A percentile compares a stretch with the other conserved stretches of the same genome.
Conservation (phyloP, 768 basidiomycete species). For the Lactarius sanguifluus region DNA sequence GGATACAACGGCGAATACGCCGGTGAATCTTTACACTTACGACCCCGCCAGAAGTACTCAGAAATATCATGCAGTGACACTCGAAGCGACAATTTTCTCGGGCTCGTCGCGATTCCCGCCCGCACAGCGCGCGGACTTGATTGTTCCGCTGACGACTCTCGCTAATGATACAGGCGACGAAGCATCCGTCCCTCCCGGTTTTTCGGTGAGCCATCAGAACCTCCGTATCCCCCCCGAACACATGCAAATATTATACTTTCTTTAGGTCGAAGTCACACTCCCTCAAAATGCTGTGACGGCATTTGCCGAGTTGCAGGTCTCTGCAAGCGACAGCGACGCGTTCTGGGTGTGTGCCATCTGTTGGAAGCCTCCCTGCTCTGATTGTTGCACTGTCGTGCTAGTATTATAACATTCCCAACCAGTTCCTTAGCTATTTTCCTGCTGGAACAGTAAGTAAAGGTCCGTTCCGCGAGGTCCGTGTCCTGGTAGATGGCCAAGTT, state of each 20-base stretch:
- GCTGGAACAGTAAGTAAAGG: conserved; percentile 49
- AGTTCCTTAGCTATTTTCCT: conserved; percentile 58
- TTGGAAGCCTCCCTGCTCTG: not conserved
- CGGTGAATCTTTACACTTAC: conserved; percentile 40
- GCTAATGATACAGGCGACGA: conserved; percentile 48
- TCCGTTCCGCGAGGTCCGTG: conserved; percentile 60
- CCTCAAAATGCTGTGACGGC: conserved; percentile 67
- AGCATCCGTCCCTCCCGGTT: conserved; percentile 72
- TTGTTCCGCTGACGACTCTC: conserved; percentile 69
- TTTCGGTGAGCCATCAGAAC: conserved; percentile 51
- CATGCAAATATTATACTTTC: not conserved
- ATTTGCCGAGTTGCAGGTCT: conserved; percentile 71
- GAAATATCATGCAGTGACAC: conserved; percentile 45
- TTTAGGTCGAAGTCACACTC: conserved; percentile 63
- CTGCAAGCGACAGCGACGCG: conserved; percentile 62
- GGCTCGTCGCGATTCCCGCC: conserved; percentile 57
- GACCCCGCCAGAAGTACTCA: not conserved
- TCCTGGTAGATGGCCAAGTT: conserved; percentile 54
- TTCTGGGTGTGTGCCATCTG: conserved; percentile 58
- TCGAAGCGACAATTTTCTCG: conserved; percentile 71
- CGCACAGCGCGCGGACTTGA: conserved; percentile 40
- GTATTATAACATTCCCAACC: conserved; percentile 68
- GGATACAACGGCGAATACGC: conserved; percentile 67
- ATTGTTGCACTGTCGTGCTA: conserved; percentile 31
- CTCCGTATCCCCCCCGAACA: not conserved